These are phyloP conservation scores for Cicer judaicum DNA, from an alignment of 306 rosid genomes.

Conservation along the genomic window DNA sequence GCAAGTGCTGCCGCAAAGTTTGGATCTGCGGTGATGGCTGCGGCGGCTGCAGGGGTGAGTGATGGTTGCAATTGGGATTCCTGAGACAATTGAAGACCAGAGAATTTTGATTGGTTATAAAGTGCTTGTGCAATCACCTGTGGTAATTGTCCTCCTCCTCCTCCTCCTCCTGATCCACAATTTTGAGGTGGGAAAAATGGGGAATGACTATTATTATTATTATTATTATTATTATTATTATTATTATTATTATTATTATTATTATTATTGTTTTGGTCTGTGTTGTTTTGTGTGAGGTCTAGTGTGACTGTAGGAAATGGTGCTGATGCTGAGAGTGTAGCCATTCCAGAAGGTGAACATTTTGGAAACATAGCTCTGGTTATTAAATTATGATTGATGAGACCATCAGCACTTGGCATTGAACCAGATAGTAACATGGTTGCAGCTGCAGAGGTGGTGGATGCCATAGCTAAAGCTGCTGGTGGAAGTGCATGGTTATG, in stretches of 20 bases:
- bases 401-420: constrained; percentile 81
- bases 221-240: not conserved
- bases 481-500: constrained; percentile 97
- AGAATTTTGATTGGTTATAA: constrained; percentile 82
- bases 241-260: not conserved
- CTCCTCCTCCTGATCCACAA: constrained; percentile 44
- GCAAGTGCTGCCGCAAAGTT: constrained; percentile 56
- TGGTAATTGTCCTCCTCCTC: constrained; percentile 14
- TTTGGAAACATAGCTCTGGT: constrained; percentile 86
- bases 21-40: too few species aligned
- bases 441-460: constrained; percentile 88
- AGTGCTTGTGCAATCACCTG: constrained; percentile 62
- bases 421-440: constrained; percentile 85
- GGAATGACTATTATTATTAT: not conserved
- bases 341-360: constrained; percentile 57
- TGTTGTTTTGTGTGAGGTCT: constrained; percentile 74
- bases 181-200: constrained; percentile 55
- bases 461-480: constrained; percentile 93
- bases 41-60: too few species aligned
- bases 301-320: constrained; percentile 87
- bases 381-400: constrained; percentile 77
- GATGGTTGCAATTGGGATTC: constrained; percentile 39
- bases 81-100: constrained; percentile 86
- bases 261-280: not conserved
- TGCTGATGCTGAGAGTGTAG: constrained; percentile 90